Evolutionary conservation across 1,139 yeast species (phyloP).

Genomic region (Pichiaceae sp.): DNA sequence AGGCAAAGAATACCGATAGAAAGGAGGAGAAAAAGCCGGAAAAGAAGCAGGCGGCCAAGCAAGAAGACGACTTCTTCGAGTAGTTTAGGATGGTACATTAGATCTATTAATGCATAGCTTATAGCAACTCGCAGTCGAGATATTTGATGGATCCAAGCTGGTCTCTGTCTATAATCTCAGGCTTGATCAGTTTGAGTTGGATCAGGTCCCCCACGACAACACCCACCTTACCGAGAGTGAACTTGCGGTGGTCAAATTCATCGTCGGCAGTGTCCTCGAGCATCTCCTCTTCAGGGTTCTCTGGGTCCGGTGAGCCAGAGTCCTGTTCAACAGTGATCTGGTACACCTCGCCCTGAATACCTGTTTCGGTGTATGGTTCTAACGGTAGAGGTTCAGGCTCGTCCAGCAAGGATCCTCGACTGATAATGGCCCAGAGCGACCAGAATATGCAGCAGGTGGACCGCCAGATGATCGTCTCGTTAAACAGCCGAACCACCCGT

Average conservation of each 20-base stretch:
- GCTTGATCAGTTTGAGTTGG: slow-evolving; percentile 45
- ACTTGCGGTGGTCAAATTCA: slow-evolving; percentile 70
- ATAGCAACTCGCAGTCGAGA: slow-evolving; percentile 29
- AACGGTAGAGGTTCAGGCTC: slow-evolving; percentile 19
- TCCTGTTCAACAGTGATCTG: slow-evolving; percentile 14
- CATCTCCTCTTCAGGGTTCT: slow-evolving; percentile 22
- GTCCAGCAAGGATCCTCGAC: slow-evolving; percentile 15
- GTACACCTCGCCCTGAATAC: slow-evolving; percentile 36
- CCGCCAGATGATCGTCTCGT: slow-evolving; percentile 72
- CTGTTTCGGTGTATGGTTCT: slow-evolving; percentile 22
- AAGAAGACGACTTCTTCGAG: slow-evolving; percentile 43
- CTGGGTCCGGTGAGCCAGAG: slow-evolving; percentile 3
- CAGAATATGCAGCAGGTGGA: slow-evolving; percentile 73
- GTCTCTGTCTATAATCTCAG: slow-evolving; percentile 26
- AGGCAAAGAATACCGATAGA: slow-evolving; percentile 32
- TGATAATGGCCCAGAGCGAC: slow-evolving; percentile 85
- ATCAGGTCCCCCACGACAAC: slow-evolving; percentile 70
- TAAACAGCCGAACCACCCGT: slow-evolving; percentile 45
- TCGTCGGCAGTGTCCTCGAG: slow-evolving; percentile 48
- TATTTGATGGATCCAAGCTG: slow-evolving; percentile 28
- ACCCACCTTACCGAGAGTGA: slow-evolving; percentile 67
- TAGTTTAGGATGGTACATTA: slow-evolving; percentile 11
- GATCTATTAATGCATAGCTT: slow-evolving; percentile 1
- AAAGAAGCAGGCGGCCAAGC: slow-evolving; percentile 11
- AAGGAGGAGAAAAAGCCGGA: slow-evolving; percentile 12